These are phyloP conservation scores for Kwoniella dejecticola DNA, from an alignment of 768 basidiomycete genomes.

Conservation along the genomic window DNA sequence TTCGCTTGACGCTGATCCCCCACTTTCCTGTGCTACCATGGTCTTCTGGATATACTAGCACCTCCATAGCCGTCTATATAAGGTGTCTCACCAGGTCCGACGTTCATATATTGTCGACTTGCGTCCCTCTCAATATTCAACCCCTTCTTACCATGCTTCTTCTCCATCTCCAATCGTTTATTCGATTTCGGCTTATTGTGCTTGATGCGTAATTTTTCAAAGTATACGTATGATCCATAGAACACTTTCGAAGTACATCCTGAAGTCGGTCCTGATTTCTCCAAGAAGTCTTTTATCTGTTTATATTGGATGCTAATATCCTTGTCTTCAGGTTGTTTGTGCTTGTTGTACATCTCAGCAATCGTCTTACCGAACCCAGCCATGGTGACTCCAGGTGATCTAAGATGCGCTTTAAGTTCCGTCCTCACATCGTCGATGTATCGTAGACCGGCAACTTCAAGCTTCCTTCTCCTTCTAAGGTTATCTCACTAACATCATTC, in stretches of 20 bases:
- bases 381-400: background rate
- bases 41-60: too few relatives aligned
- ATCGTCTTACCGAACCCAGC: background rate
- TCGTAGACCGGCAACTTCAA: background rate
- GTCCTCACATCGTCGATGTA: slow-evolving; percentile 5
- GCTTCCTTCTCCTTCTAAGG: background rate
- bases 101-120: background rate
- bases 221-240: background rate
- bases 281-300: slow-evolving; percentile 1
- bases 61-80: background rate
- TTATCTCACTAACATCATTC: background rate
- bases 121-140: slow-evolving; percentile 1
- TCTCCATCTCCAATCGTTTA: slow-evolving; percentile 5
- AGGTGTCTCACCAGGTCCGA: background rate
- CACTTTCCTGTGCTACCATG: too few relatives aligned
- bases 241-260: slow-evolving; percentile 2
- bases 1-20: too few relatives aligned
- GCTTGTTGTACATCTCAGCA: background rate
- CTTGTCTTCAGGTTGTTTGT: background rate
- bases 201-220: slow-evolving; percentile 7
- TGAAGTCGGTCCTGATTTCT: background rate
- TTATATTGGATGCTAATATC: too few relatives aligned
- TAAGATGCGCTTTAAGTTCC: background rate
- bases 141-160: slow-evolving; percentile 1
- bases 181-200: slow-evolving; percentile 5